A percentile compares a stretch with the other conserved stretches of the same genome.
Evolutionary conservation across 192 early-diverging fungal species (phyloP).

Genomic region (Glomus cerebriforme): DNA sequence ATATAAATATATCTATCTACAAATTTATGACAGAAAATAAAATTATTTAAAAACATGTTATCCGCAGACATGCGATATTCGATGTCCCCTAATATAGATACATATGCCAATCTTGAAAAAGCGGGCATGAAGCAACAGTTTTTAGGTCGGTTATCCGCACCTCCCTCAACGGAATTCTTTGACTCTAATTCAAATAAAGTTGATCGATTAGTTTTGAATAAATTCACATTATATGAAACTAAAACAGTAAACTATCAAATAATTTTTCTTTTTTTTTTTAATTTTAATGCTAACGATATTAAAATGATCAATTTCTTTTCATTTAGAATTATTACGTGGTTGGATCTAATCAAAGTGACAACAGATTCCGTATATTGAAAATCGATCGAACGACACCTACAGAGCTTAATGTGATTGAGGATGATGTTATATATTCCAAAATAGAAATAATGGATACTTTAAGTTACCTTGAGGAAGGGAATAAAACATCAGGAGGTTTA

Average conservation of each 20-base stretch:
- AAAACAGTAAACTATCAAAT: constrained; percentile 62
- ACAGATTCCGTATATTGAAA: constrained; percentile 80
- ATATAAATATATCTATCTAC: too few species aligned
- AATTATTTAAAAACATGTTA: neutral
- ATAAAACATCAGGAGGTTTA: constrained; percentile 74
- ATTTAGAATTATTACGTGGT: constrained; percentile 76
- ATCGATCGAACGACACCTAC: constrained; percentile 76
- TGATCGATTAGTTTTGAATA: constrained; percentile 56
- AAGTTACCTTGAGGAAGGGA: constrained; percentile 76
- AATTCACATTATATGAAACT: constrained; percentile 87
- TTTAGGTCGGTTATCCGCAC: neutral
- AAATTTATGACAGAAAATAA: too few species aligned
- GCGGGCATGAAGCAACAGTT: neutral
- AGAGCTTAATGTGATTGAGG: constrained; percentile 76
- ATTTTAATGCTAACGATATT: neutral
- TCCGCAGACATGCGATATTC: neutral
- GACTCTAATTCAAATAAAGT: neutral
- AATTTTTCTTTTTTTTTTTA: neutral
- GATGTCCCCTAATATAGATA: too few species aligned
- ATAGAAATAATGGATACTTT: constrained; percentile 71
- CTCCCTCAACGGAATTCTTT: neutral
- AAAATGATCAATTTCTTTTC: neutral
- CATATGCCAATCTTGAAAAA: neutral
- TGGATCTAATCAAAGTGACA: constrained; percentile 78
- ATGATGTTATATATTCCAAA: constrained; percentile 76